A percentile compares a stretch with the other conserved stretches of the same genome.
These are phyloP conservation scores for Fusarium illudens DNA, from an alignment of 2,329 filamentous ascomycete genomes.

Conservation along the genomic window DNA sequence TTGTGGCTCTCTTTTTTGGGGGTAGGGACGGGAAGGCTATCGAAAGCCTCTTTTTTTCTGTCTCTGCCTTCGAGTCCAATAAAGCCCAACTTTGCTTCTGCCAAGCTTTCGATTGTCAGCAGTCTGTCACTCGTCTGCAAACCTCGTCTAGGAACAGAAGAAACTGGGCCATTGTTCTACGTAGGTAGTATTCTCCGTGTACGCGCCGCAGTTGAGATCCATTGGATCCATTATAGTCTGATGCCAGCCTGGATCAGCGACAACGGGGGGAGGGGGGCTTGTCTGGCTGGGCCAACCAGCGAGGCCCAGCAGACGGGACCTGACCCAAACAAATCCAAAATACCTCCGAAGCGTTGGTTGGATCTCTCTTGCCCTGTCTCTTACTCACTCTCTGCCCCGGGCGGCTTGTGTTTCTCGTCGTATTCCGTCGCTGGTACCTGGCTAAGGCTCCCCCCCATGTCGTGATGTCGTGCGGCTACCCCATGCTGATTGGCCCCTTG, in stretches of 20 bases:
- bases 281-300: slow-evolving; percentile 13
- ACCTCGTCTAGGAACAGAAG: neutral
- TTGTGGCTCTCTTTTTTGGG: slow-evolving; percentile 30
- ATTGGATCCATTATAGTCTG: slow-evolving; percentile 5
- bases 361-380: too few species aligned
- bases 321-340: slow-evolving; percentile 5
- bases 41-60: neutral
- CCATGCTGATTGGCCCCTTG: slow-evolving; percentile 34
- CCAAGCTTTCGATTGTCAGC: slow-evolving; percentile 1
- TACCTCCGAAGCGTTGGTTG: slow-evolving; percentile 17
- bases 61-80: too few species aligned
- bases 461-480: slow-evolving; percentile 37
- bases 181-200: slow-evolving; percentile 1
- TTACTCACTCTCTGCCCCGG: neutral
- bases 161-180: neutral
- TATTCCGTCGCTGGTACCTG: slow-evolving; percentile 27
- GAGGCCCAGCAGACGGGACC: neutral
- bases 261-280: neutral
- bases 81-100: slow-evolving; percentile 20
- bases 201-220: slow-evolving; percentile 9
- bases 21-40: slow-evolving; percentile 3
- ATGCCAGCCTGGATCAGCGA: neutral
- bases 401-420: slow-evolving; percentile 33
- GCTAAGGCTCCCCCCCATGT: slow-evolving; percentile 25
- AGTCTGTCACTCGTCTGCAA: neutral